These are phyloP conservation scores for Penicillium sp. DNA, from an alignment of 2,329 filamentous ascomycete genomes.

Conservation along the genomic window DNA sequence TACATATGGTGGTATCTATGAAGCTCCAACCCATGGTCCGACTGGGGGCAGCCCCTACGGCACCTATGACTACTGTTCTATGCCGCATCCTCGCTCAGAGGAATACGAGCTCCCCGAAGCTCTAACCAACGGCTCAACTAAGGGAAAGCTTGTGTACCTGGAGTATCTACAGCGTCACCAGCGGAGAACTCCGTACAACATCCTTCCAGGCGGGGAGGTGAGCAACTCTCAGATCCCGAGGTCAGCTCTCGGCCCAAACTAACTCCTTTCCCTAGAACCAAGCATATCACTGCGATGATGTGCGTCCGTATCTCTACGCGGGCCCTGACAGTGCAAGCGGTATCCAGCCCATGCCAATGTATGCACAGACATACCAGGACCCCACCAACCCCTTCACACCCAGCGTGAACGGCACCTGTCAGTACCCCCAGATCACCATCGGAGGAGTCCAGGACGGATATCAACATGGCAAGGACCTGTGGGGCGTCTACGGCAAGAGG, in stretches of 20 bases:
- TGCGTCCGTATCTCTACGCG: slow-evolving; percentile 40
- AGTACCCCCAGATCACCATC: slow-evolving; percentile 43
- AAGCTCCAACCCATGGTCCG: slow-evolving; percentile 27
- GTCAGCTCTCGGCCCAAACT: neutral
- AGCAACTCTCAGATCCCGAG: neutral
- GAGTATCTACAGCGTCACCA: slow-evolving; percentile 44
- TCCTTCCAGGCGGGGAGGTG: slow-evolving; percentile 42
- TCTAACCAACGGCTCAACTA: slow-evolving; percentile 27
- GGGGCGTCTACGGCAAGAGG: slow-evolving; percentile 34
- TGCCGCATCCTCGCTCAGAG: slow-evolving; percentile 40
- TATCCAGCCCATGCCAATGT: slow-evolving; percentile 31
- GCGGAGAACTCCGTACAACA: slow-evolving; percentile 41
- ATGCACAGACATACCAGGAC: slow-evolving; percentile 40
- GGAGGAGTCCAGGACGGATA: slow-evolving; percentile 41
- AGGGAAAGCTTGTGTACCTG: slow-evolving; percentile 38
- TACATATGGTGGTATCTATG: slow-evolving; percentile 41
- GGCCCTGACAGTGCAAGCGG: slow-evolving; percentile 21
- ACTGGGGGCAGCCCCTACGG: slow-evolving; percentile 28
- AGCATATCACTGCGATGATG: slow-evolving; percentile 40
- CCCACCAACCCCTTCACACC: slow-evolving; percentile 35
- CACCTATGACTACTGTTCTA: slow-evolving; percentile 42
- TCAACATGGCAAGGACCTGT: slow-evolving; percentile 40
- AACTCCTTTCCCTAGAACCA: slow-evolving; percentile 30
- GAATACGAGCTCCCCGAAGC: slow-evolving; percentile 35
- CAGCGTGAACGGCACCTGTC: slow-evolving; percentile 39